Percentiles rank a stretch among this genome's conserved stretches.
Evolutionary conservation across 2,329 filamentous ascomycete species (phyloP).

Genomic region (Penicillium italicum): DNA sequence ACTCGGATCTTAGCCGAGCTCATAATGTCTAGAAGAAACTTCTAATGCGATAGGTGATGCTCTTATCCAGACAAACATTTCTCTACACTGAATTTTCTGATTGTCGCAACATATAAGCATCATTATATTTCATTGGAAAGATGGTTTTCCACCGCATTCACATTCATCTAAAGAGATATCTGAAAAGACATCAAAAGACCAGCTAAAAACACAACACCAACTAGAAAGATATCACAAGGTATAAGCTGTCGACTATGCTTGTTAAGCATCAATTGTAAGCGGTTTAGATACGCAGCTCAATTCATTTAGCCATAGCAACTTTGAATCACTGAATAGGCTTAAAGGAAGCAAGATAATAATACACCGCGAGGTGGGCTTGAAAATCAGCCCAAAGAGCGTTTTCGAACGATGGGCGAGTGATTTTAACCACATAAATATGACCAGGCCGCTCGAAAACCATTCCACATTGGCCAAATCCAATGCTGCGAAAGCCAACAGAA

Average conservation of each 20-base stretch:
- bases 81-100: neutral
- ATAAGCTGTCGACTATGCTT: no score
- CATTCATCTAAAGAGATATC: no score
- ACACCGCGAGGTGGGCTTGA: neutral
- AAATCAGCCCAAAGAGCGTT: conserved; percentile 11
- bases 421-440: neutral
- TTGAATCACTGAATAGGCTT: neutral
- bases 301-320: neutral
- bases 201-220: no score
- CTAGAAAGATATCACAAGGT: no score
- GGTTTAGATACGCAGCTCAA: neutral
- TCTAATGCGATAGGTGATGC: neutral
- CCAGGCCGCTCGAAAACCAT: conserved; percentile 11
- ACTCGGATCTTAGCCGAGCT: no score
- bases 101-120: neutral
- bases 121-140: neutral
- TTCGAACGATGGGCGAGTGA: conserved; percentile 8
- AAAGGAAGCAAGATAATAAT: neutral
- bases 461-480: conserved; percentile 15
- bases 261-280: no score
- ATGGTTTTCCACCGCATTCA: no score
- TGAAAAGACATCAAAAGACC: no score
- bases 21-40: neutral
- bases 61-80: neutral
- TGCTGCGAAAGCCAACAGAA: neutral